These are phyloP conservation scores for Grigorovia transvaalensis DNA, from an alignment of 805 yeast genomes.

Conservation along the genomic window DNA sequence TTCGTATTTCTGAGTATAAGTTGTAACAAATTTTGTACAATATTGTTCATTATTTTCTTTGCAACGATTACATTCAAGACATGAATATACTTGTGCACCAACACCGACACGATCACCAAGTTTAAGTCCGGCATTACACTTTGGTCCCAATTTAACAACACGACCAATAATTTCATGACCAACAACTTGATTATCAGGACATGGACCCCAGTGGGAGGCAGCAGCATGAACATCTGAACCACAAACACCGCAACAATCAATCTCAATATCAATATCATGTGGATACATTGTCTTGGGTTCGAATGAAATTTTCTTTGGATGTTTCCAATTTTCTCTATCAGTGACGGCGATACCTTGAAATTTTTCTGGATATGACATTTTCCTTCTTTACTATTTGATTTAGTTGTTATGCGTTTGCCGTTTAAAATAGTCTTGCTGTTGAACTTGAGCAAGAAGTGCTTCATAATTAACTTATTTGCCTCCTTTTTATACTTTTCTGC, in stretches of 20 bases:
- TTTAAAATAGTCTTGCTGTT: too few species aligned
- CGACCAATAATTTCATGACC: slow-evolving; percentile 63
- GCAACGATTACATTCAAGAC: slow-evolving; percentile 58
- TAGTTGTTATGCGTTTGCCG: too few species aligned
- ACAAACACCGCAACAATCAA: slow-evolving; percentile 56
- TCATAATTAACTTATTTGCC: too few species aligned
- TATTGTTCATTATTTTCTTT: slow-evolving; percentile 41
- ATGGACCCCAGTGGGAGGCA: slow-evolving; percentile 15
- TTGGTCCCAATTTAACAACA: slow-evolving; percentile 48
- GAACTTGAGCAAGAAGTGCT: too few species aligned
- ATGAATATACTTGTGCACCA: slow-evolving; percentile 60
- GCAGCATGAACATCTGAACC: slow-evolving; percentile 40
- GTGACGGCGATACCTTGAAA: slow-evolving; percentile 53
- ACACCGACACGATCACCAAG: slow-evolving; percentile 73
- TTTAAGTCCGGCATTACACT: slow-evolving; percentile 37
- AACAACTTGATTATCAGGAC: slow-evolving; percentile 33
- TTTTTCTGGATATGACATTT: slow-evolving; percentile 24
- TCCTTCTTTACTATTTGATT: too few species aligned
- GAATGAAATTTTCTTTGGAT: slow-evolving; percentile 41
- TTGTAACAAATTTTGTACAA: slow-evolving; percentile 40
- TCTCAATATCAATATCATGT: slow-evolving; percentile 45
- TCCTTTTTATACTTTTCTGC: too few species aligned
- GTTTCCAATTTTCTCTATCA: slow-evolving; percentile 42
- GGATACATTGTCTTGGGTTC: slow-evolving; percentile 37
- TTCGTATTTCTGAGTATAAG: slow-evolving; percentile 38